These are phyloP conservation scores for Pseudocercospora pini-densiflorae DNA, from an alignment of 2,329 filamentous ascomycete species.

Conservation along the genomic window DNA sequence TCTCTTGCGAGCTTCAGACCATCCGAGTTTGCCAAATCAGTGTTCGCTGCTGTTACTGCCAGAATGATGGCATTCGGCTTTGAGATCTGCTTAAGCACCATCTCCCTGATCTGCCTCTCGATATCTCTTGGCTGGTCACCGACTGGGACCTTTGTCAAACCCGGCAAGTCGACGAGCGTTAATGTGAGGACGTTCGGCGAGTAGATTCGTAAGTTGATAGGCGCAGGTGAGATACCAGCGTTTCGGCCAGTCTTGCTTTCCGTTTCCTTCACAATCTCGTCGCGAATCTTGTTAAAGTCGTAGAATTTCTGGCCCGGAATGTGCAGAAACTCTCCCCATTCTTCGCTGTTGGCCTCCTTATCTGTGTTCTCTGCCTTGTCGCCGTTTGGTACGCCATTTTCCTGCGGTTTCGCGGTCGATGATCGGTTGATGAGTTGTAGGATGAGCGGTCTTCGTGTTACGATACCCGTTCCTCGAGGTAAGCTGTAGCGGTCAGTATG, in stretches of 20 bases:
- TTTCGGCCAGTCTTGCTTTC: slow-evolving; percentile 96
- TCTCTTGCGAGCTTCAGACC: slow-evolving; percentile 94
- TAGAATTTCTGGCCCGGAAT: slow-evolving; percentile 96
- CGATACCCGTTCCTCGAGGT: slow-evolving; percentile 95
- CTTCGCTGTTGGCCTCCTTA: slow-evolving; percentile 86
- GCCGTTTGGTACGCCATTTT: slow-evolving; percentile 81
- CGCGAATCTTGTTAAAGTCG: slow-evolving; percentile 98
- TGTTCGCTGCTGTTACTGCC: slow-evolving; percentile 94
- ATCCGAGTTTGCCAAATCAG: slow-evolving; percentile 98
- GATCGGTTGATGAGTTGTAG: slow-evolving; percentile 96
- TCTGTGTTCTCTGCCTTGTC: slow-evolving; percentile 63
- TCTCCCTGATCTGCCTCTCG: slow-evolving; percentile 93
- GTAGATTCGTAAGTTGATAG: slow-evolving; percentile 98
- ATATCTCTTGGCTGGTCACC: slow-evolving; percentile 97
- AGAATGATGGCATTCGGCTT: slow-evolving; percentile 98
- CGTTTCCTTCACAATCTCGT: slow-evolving; percentile 96
- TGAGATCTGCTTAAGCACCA: slow-evolving; percentile 98
- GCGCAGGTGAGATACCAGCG: slow-evolving; percentile 92
- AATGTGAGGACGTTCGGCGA: slow-evolving; percentile 97
- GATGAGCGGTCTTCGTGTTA: slow-evolving; percentile 92
- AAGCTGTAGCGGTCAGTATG: slow-evolving; percentile 61
- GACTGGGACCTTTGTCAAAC: slow-evolving; percentile 94
- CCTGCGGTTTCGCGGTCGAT: slow-evolving; percentile 58
- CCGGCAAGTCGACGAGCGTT: slow-evolving; percentile 94
- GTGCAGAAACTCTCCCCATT: slow-evolving; percentile 99